Percentiles rank a stretch among this genome's conserved stretches.
Conservation (phyloP, 257 asterid species). For the Nicotiana sylvestris region DNA sequence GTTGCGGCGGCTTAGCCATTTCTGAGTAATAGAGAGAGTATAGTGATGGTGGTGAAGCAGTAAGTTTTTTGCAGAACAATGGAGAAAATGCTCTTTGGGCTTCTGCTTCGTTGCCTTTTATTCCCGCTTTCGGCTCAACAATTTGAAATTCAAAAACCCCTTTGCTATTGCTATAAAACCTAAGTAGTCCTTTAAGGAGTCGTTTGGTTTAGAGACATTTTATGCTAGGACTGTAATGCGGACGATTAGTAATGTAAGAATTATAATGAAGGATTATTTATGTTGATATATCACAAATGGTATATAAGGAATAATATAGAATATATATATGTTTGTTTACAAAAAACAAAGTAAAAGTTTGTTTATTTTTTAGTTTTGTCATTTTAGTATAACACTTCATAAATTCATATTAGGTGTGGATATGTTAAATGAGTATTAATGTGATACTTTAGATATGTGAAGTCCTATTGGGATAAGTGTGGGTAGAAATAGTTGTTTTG, state of each 20-base stretch:
- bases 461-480: no score
- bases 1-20: slow-evolving; percentile 41
- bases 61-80: neutral
- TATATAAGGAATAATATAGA: neutral
- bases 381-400: neutral
- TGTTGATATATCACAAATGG: neutral
- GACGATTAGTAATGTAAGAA: neutral
- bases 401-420: no score
- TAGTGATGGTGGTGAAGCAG: neutral
- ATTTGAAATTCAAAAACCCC: neutral
- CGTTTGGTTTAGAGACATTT: no score
- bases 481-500: no score
- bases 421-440: no score
- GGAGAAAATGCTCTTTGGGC: neutral
- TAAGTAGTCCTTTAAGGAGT: no score
- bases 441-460: no score
- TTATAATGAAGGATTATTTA: neutral
- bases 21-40: neutral
- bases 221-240: neutral
- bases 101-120: neutral
- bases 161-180: neutral
- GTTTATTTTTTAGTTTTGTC: neutral
- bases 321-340: neutral
- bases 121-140: neutral
- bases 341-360: neutral